Base-by-base conservation (phyloP, 2,329 filamentous ascomycete species). In the Fusarium vanettenii region DNA sequence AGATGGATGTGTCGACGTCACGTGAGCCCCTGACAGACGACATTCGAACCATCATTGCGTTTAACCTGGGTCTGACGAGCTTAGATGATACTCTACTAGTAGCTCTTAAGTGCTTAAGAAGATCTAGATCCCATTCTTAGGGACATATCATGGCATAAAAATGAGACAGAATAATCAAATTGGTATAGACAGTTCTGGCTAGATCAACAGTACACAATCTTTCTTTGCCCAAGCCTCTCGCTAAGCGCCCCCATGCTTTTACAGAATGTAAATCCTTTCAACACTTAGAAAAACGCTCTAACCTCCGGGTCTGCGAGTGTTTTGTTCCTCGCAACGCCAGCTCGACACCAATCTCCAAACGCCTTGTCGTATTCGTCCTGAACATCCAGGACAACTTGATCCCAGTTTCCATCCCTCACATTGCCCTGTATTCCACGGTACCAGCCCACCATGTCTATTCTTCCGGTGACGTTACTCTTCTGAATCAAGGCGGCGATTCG, bases 341-440 rank as follows among this genome's bases (percentile, higher is more conserved):
- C 71, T 0, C 45, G 60, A 0, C 11, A 1, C 2, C 20, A 4
- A 0, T 16, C 50, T 0, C 64, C 59, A 0, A 0, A 2, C 0
- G 4, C 69, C 1, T 75, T 64, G 0, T 67, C 16, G 4, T 64
- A 3, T 39, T 76, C 69, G 0, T 66, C 67, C 1, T 52, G 20
- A 0, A 75, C 31, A 0, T 16, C 59, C 1, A 48, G 11, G 0
- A 9, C n/a, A 6, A 70, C 13, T 0, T 27, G 5, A 1, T 73
- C 39, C 74, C 74, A 76, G 2, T 45, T 48, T 0, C 14, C 29
- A 9, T 27, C 55, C 1, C 10, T 14, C 4, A 67, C 13, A 18
- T 75, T 75, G 2, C 56, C 39, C 1, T 18, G 18, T 0, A 76
- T 3, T 6, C 72, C 72, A 25, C 72, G 71, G n/a, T 72, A 75